phyloP scores from a whole-genome alignment of 805 yeast species.

The Starmera caribaea region DNA sequence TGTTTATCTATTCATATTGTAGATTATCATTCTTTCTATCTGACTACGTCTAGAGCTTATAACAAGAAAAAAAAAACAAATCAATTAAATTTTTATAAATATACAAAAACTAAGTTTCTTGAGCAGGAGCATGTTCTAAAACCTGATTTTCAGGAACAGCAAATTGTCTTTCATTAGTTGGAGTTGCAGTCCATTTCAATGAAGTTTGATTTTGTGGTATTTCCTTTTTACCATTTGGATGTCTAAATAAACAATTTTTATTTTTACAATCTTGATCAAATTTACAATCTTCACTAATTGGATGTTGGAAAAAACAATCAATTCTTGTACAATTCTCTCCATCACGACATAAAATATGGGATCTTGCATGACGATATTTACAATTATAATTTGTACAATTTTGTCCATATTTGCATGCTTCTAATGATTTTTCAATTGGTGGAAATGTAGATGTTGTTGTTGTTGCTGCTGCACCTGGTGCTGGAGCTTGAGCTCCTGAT shows the following conservation, averaged over 20 bases:
- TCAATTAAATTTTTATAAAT: too few relatives aligned
- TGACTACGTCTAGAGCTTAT: too few relatives aligned
- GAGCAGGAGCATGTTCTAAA: slow-evolving; percentile 55
- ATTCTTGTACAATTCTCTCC: slow-evolving; percentile 70
- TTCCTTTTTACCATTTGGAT: slow-evolving; percentile 65
- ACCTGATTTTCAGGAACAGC: slow-evolving; percentile 71
- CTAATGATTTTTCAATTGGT: slow-evolving; percentile 43
- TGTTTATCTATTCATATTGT: too few relatives aligned
- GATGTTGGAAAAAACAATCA: slow-evolving; percentile 81
- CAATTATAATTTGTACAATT: slow-evolving; percentile 73
- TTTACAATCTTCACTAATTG: slow-evolving; percentile 69
- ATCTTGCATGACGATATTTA: slow-evolving; percentile 76
- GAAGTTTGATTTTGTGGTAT: slow-evolving; percentile 10
- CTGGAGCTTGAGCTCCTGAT: too few relatives aligned
- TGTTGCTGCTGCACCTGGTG: slow-evolving; percentile 21
- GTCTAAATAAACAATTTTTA: slow-evolving; percentile 60
- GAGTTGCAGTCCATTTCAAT: slow-evolving; percentile 18
- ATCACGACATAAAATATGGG: slow-evolving; percentile 67
- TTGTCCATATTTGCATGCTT: slow-evolving; percentile 73
- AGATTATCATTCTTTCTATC: too few relatives aligned
- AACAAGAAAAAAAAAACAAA: too few relatives aligned
- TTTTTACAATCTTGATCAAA: slow-evolving; percentile 72
- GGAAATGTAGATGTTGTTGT: too few relatives aligned
- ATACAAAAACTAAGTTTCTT: slow-evolving; percentile 19
- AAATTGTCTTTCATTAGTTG: slow-evolving; percentile 54